Base-by-base conservation (phyloP, 1,284 basidiomycete genomes). In the Naganishia sp. region DNA sequence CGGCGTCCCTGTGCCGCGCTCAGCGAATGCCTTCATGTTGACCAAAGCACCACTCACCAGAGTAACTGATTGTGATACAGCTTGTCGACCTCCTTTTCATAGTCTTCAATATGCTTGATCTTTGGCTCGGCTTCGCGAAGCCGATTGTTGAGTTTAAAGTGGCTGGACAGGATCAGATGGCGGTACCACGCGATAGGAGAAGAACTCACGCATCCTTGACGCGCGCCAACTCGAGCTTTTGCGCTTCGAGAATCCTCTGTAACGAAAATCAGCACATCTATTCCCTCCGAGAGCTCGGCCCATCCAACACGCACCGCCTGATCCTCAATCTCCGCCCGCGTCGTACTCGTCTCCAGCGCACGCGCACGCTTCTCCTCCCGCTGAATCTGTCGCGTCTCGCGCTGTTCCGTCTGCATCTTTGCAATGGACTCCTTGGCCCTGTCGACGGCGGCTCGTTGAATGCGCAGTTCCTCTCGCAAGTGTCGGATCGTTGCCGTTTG, bases 71-170 rank as follows among this genome's bases (percentile, higher is more conserved):
- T 69, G n/a, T 69, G 59, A n/a, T 57, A 57, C 15, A 66, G 63
- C 42, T 48, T 49, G 28, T 65, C 68, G 11, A 69, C 66, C 50
- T 66, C 54, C 18, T 49, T 59, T 31, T 66, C 49, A 52, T 64
- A 69, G n/a, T 69, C 64, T 13, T 42, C 56, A 33, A 69, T 69
- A 39, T 64, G 64, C 31, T 64, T 66, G 42, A 69, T 66, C 49
- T 66, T 61, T 2, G 65, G 68, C 21, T 65, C 59, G 7, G 64
- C 57, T 23, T 65, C 57, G 6, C 49, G 50, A 3, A 66, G 55
- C 61, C 57, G 42, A 50, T 65, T 65, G 39, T 66, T 48, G 9
- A 69, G 60, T 39, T 69, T 63, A 48, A 69, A 64, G 36, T 66
- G 63, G n/a, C 67, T 65, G 36, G 10, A 23, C 13, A 21, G 53